Conservation (phyloP, 768 basidiomycete genomes). For the Tephrocybe sp. region DNA sequence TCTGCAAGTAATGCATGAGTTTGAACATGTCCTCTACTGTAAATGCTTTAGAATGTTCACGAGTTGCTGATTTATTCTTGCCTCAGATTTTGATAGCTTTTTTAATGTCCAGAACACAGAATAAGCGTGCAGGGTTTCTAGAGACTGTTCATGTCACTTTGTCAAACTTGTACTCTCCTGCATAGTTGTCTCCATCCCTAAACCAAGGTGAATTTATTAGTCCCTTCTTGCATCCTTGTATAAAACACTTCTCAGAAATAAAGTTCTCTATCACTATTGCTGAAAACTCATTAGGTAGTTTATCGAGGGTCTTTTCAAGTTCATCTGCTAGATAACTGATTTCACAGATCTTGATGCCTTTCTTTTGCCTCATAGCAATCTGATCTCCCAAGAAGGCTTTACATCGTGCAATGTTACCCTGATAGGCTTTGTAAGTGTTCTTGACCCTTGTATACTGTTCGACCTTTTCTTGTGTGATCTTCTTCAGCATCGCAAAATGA, state of each 20-base stretch:
- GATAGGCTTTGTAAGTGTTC: neutral
- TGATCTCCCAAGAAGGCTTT: neutral
- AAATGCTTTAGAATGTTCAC: constrained; percentile 29
- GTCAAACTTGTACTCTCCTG: too few species aligned
- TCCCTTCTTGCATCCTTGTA: too few species aligned
- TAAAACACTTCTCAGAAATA: constrained; percentile 4
- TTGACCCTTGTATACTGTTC: neutral
- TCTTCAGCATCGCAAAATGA: neutral
- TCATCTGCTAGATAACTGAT: constrained; percentile 1
- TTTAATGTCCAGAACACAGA: constrained; percentile 20
- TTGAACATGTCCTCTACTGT: constrained; percentile 29
- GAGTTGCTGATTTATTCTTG: constrained; percentile 19
- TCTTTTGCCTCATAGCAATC: neutral
- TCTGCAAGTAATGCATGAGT: constrained; percentile 22
- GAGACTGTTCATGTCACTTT: constrained; percentile 18
- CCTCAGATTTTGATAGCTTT: constrained; percentile 22
- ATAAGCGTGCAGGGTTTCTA: constrained; percentile 27
- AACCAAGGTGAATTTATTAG: too few species aligned
- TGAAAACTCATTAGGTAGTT: constrained; percentile 2
- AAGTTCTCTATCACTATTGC: neutral
- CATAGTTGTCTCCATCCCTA: too few species aligned
- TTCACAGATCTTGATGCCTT: neutral
- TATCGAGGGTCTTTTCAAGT: constrained; percentile 1
- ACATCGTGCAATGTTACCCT: neutral
- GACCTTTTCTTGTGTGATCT: neutral